These are phyloP conservation scores for Musa schizocarpa DNA, from an alignment of 176 grass and related monocot genomes.

Conservation along the genomic window DNA sequence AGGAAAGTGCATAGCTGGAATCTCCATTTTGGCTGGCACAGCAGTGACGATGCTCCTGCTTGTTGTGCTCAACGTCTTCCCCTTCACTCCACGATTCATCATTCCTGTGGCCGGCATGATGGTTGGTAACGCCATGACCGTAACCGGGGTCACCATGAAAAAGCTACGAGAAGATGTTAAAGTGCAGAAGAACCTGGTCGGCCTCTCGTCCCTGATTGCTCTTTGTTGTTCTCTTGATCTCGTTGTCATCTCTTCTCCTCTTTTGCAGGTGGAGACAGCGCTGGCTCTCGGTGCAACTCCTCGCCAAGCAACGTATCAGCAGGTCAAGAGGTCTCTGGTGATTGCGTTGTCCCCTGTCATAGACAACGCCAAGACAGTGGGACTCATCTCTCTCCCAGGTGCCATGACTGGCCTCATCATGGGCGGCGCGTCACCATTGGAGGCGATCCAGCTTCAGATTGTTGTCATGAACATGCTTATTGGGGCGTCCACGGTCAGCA, in stretches of 20 bases:
- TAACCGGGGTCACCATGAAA: constrained; percentile 74
- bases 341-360: constrained; percentile 47
- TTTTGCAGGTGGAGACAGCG: constrained; percentile 67
- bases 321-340: constrained; percentile 46
- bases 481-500: constrained; percentile 65
- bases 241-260: background rate
- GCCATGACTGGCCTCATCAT: constrained; percentile 79
- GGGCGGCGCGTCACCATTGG: constrained; percentile 62
- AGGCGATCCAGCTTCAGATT: constrained; percentile 80
- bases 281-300: constrained; percentile 74
- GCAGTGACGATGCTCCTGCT: constrained; percentile 75
- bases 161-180: constrained; percentile 51
- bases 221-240: background rate
- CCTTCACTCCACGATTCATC: constrained; percentile 78
- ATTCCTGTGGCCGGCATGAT: constrained; percentile 94
- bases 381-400: constrained; percentile 62
- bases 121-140: constrained; percentile 91
- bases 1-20: constrained; percentile 48
- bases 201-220: background rate
- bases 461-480: constrained; percentile 88
- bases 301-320: constrained; percentile 61
- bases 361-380: constrained; percentile 72
- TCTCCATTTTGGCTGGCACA: constrained; percentile 63
- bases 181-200: constrained; percentile 39
- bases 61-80: constrained; percentile 54